phyloP scores from a whole-genome alignment of 352 stramenopile genomes.

The Phytophthora kernoviae region DNA sequence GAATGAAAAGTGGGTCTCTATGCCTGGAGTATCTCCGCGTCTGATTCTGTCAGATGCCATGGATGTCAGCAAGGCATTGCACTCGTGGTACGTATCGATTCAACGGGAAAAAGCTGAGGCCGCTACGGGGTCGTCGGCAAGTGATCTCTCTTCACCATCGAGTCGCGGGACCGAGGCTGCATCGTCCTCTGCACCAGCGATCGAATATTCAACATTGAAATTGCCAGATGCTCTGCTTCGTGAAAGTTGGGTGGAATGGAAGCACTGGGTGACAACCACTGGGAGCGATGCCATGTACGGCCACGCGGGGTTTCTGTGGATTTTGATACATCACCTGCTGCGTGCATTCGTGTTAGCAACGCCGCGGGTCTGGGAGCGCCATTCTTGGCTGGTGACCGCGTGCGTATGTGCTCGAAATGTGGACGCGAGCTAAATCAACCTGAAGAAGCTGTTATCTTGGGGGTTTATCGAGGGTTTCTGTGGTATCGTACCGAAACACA shows the following conservation, averaged over 20 bases:
- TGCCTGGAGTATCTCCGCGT: conserved; percentile 73
- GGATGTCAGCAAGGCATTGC: conserved; percentile 90
- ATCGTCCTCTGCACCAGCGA: background rate
- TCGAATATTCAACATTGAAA: conserved; percentile 28
- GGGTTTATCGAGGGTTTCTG: conserved; percentile 90
- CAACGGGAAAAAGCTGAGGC: conserved; percentile 38
- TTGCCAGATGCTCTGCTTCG: conserved; percentile 64
- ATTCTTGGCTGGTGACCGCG: conserved; percentile 93
- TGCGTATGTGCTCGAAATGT: conserved; percentile 93
- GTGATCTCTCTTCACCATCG: conserved; percentile 4
- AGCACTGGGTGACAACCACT: conserved; percentile 85
- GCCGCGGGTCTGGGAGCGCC: conserved; percentile 86
- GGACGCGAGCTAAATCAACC: conserved; percentile 95
- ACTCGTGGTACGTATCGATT: conserved; percentile 77
- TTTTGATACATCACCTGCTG: conserved; percentile 91
- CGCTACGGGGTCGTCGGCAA: conserved; percentile 9
- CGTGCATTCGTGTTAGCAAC: conserved; percentile 90
- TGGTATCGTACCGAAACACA: conserved; percentile 97
- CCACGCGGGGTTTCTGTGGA: conserved; percentile 92
- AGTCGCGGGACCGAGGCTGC: conserved; percentile 2
- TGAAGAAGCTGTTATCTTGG: conserved; percentile 96
- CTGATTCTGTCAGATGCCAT: conserved; percentile 87
- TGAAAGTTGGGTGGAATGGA: conserved; percentile 86
- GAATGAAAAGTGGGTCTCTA: conserved; percentile 94
- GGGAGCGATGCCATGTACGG: conserved; percentile 78